Conservation (phyloP, 768 basidiomycete genomes). For the Mycena olivaceomarginata region DNA sequence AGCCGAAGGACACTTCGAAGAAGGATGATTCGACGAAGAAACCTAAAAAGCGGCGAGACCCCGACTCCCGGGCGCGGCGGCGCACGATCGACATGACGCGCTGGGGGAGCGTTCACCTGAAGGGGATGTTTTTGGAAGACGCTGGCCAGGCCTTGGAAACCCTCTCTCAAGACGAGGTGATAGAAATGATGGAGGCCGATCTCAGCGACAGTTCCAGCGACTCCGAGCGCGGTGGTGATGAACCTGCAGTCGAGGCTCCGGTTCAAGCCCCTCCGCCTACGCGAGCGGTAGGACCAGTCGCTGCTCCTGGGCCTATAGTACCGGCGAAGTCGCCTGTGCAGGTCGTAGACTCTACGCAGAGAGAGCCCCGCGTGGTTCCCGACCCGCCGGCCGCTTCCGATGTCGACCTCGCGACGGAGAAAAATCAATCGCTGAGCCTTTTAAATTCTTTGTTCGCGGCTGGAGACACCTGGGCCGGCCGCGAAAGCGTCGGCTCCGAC, state of each 20-base stretch:
- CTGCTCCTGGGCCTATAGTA: slow-evolving; percentile 30
- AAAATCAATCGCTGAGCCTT: slow-evolving; percentile 65
- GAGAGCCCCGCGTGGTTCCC: slow-evolving; percentile 20
- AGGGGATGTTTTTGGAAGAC: slow-evolving; percentile 79
- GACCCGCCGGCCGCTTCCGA: slow-evolving; percentile 6
- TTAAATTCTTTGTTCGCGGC: slow-evolving; percentile 73
- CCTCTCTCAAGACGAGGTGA: slow-evolving; percentile 15
- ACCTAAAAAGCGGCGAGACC: slow-evolving; percentile 69
- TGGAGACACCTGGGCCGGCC: slow-evolving; percentile 73
- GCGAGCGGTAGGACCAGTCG: slow-evolving; percentile 8
- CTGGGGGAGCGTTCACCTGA: slow-evolving; percentile 83
- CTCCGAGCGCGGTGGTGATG: slow-evolving; percentile 42
- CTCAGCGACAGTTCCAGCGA: slow-evolving; percentile 35
- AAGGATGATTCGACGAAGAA: slow-evolving; percentile 56
- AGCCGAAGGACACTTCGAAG: slow-evolving; percentile 17
- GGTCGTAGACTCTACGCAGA: slow-evolving; percentile 33
- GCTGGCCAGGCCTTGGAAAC: slow-evolving; percentile 33
- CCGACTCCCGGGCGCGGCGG: slow-evolving; percentile 74
- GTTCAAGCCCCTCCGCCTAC: neutral
- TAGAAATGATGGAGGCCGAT: slow-evolving; percentile 42
- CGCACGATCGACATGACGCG: slow-evolving; percentile 83
- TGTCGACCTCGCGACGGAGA: slow-evolving; percentile 65
- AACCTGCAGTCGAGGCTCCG: neutral
- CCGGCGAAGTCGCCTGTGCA: slow-evolving; percentile 13
- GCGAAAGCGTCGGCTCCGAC: slow-evolving; percentile 76